Base-by-base conservation (phyloP, 2,329 filamentous ascomycete genomes). In the Pseudogymnoascus sp. region DNA sequence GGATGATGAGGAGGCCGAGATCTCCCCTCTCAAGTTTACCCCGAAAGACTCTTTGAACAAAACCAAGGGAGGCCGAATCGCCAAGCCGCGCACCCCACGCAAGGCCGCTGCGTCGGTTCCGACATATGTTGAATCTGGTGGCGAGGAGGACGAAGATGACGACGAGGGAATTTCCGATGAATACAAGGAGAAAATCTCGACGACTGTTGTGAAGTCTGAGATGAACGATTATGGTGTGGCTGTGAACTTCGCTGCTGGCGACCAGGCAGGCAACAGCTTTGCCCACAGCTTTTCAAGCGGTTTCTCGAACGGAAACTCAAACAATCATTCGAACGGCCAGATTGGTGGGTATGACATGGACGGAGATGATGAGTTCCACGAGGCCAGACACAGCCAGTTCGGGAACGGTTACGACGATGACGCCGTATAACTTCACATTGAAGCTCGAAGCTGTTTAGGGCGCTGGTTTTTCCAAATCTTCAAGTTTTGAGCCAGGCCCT, bases 11-110 rank as follows among this genome's bases (percentile, higher is more conserved):
- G 59, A 59, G 0, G 54, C 43, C 0, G 35, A 37, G 3, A 58
- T 58, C 11, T 50, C 58, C 0, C 60, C 62, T 1, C 59, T 63
- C 2, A 65, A 67, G 1, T 59, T 64, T 4, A 68, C 67, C 57
- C 64, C 62, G 9, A 69, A 68, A 63, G 59, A 37, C 0, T 2
- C 37, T 0, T 6, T 69, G 1, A 66, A 70, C 35, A 70, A 69
- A 60, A 62, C 65, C 1, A 61, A 64, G 16, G 22, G 30, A 8
- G 65, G 65, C 9, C 63, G 70, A 2, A 60, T 70, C 5, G n/a
- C 41, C 0, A 70, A 69, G 64, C 11, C 57, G 28, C 25, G 32
- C 34, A 12, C 41, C 3, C 47, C 50, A 2, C 39, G 34, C 50
- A 58, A 58, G 35, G 58, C 9, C 54, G 16, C 20, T 4, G 30